Evolutionary conservation across 2,329 filamentous ascomycete genomes (phyloP).

Genomic region (Trichoderma citrinoviride): DNA sequence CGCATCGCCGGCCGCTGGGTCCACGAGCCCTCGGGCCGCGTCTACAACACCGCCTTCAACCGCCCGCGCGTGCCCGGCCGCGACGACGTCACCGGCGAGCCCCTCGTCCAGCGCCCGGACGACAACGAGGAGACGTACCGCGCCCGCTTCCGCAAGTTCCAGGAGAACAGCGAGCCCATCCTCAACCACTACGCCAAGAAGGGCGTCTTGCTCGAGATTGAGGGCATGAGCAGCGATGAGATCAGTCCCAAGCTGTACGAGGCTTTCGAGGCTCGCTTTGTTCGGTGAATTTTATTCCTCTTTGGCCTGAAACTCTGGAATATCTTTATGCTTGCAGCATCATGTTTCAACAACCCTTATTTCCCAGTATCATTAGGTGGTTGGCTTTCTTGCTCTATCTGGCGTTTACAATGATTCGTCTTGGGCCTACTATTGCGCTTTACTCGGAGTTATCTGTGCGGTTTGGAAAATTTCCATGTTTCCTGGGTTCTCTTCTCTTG

Average conservation of each 20-base stretch:
- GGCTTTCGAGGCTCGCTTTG: slow-evolving; percentile 78
- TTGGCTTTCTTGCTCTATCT: neutral
- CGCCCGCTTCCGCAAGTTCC: slow-evolving; percentile 75
- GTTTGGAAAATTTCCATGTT: neutral
- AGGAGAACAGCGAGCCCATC: slow-evolving; percentile 79
- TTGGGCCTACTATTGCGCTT: neutral
- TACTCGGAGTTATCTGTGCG: neutral
- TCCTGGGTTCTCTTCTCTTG: neutral
- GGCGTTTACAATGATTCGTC: neutral
- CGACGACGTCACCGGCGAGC: slow-evolving; percentile 90
- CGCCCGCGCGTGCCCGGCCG: slow-evolving; percentile 73
- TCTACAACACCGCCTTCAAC: slow-evolving; percentile 96
- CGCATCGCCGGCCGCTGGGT: slow-evolving; percentile 92
- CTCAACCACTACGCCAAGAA: slow-evolving; percentile 85
- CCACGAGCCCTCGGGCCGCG: slow-evolving; percentile 82
- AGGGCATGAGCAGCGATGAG: slow-evolving; percentile 88
- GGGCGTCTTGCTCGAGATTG: slow-evolving; percentile 81
- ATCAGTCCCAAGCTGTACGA: slow-evolving; percentile 85
- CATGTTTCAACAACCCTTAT: slow-evolving; percentile 4
- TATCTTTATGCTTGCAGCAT: neutral
- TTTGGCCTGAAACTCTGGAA: neutral
- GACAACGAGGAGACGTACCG: slow-evolving; percentile 87
- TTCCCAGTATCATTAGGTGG: neutral
- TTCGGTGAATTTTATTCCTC: slow-evolving; percentile 17
- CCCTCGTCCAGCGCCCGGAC: slow-evolving; percentile 76